Conservation (phyloP, 805 yeast species). For the Debaryomyces tyrocola region DNA sequence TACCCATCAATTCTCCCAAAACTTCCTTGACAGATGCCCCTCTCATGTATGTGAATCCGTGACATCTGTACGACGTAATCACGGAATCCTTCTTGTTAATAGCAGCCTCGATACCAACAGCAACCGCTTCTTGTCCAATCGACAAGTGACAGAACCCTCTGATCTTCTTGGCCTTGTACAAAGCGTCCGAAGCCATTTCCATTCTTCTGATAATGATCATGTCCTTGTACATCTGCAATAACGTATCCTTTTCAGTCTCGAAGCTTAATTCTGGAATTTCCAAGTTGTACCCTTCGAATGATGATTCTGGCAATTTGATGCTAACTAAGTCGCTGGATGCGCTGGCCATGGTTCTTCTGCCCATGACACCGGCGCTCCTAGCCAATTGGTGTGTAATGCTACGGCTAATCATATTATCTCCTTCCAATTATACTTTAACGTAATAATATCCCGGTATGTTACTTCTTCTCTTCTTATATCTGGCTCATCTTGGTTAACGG, state of each 20-base stretch:
- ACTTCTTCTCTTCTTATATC: neutral
- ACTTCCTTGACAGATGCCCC: slow-evolving; percentile 90
- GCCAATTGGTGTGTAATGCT: slow-evolving; percentile 11
- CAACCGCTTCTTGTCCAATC: slow-evolving; percentile 98
- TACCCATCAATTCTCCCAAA: slow-evolving; percentile 95
- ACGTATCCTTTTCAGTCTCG: slow-evolving; percentile 75
- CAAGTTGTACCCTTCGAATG: slow-evolving; percentile 84
- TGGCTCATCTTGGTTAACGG: neutral
- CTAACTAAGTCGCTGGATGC: slow-evolving; percentile 36
- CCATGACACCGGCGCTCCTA: slow-evolving; percentile 9
- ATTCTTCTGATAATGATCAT: slow-evolving; percentile 92
- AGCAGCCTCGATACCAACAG: slow-evolving; percentile 97
- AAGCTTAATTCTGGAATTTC: slow-evolving; percentile 66
- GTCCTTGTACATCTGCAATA: slow-evolving; percentile 93
- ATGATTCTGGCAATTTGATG: slow-evolving; percentile 71
- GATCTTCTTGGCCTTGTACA: slow-evolving; percentile 97
- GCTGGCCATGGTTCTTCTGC: slow-evolving; percentile 37
- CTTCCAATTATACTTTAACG: neutral
- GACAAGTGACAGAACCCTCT: slow-evolving; percentile 99
- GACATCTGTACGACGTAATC: slow-evolving; percentile 98
- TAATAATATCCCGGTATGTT: neutral
- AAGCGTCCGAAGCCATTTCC: slow-evolving; percentile 99
- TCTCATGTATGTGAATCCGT: slow-evolving; percentile 96
- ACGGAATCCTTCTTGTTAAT: slow-evolving; percentile 81
- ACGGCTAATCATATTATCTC: slow-evolving; percentile 5